A percentile compares a stretch with the other conserved stretches of the same genome.
phyloP scores from a whole-genome alignment of 2,329 filamentous ascomycete species.

The Delphinella strobiligena region DNA sequence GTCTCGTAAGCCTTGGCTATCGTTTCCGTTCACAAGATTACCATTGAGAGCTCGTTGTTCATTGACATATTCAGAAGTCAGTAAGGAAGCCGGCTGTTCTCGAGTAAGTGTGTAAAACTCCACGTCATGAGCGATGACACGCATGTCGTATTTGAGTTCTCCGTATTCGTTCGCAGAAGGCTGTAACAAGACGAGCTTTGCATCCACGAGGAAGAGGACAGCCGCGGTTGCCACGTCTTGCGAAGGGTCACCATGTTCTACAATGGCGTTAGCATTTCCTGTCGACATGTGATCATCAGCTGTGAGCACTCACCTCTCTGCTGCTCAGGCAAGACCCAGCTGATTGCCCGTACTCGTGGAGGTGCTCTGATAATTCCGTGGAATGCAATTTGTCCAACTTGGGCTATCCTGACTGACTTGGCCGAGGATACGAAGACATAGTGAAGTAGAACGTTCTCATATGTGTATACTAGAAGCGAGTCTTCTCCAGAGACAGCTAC shows the following conservation, averaged over 20 bases:
- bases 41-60: too few relatives aligned
- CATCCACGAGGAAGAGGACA: slow-evolving; percentile 92
- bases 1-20: slow-evolving; percentile 53
- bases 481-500: slow-evolving; percentile 85
- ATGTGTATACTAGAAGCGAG: slow-evolving; percentile 90
- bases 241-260: slow-evolving; percentile 77
- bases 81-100: slow-evolving; percentile 52
- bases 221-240: slow-evolving; percentile 90
- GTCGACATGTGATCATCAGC: neutral
- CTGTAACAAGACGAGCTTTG: slow-evolving; percentile 84
- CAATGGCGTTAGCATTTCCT: neutral
- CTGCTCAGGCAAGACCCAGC: slow-evolving; percentile 87
- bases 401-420: slow-evolving; percentile 64
- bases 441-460: slow-evolving; percentile 91
- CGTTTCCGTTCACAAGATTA: slow-evolving; percentile 12
- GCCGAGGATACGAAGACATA: slow-evolving; percentile 70
- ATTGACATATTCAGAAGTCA: too few relatives aligned
- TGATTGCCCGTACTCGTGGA: slow-evolving; percentile 80
- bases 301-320: slow-evolving; percentile 51
- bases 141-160: slow-evolving; percentile 95
- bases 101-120: slow-evolving; percentile 91
- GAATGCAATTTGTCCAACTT: slow-evolving; percentile 96
- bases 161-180: slow-evolving; percentile 72
- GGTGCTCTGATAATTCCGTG: slow-evolving; percentile 93
- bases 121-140: slow-evolving; percentile 87